These are phyloP conservation scores for Mycena crocata DNA, from an alignment of 768 basidiomycete species.

Conservation along the genomic window DNA sequence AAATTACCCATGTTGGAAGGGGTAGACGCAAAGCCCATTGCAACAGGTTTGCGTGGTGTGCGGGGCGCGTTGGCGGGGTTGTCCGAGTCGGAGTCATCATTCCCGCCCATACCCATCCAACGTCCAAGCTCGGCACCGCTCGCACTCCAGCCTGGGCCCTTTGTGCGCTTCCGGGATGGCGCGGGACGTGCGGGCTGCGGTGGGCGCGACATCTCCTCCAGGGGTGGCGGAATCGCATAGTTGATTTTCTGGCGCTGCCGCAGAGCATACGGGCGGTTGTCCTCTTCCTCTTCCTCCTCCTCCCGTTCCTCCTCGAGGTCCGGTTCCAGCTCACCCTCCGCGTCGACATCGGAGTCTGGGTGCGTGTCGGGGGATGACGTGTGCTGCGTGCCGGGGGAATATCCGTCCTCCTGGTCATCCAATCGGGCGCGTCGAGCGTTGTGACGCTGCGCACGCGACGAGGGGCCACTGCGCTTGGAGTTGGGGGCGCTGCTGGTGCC, in stretches of 20 bases:
- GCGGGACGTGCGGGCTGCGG: slow-evolving; percentile 41
- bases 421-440: slow-evolving; percentile 61
- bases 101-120: slow-evolving; percentile 78
- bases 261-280: slow-evolving; percentile 70
- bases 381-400: slow-evolving; percentile 64
- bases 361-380: slow-evolving; percentile 55
- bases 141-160: slow-evolving; percentile 82
- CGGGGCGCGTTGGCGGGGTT: slow-evolving; percentile 35
- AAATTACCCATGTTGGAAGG: slow-evolving; percentile 90
- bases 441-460: slow-evolving; percentile 44
- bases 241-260: slow-evolving; percentile 78
- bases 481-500: slow-evolving; percentile 26
- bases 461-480: slow-evolving; percentile 26
- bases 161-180: slow-evolving; percentile 43
- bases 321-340: slow-evolving; percentile 49
- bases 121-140: slow-evolving; percentile 80
- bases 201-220: slow-evolving; percentile 74
- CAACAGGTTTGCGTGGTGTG: slow-evolving; percentile 76
- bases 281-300: slow-evolving; percentile 51
- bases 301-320: slow-evolving; percentile 54
- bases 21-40: slow-evolving; percentile 69
- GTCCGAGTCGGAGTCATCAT: slow-evolving; percentile 87
- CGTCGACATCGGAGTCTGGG: slow-evolving; percentile 50
- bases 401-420: slow-evolving; percentile 59
- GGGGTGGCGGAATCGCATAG: slow-evolving; percentile 84